These are phyloP conservation scores for Cicer arietinum DNA, from an alignment of 306 rosid species.

Conservation along the genomic window DNA sequence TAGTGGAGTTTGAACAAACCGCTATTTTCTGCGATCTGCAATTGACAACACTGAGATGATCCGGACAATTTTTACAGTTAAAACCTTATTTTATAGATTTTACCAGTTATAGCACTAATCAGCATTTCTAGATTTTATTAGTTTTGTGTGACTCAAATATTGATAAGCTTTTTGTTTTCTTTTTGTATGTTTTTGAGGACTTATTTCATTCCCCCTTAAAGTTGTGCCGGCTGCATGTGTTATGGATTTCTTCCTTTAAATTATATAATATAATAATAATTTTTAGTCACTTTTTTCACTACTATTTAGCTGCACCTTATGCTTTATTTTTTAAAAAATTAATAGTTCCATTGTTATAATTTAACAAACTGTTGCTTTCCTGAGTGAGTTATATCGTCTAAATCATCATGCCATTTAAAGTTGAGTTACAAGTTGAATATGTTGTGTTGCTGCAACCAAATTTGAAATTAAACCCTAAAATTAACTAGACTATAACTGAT, in stretches of 20 bases:
- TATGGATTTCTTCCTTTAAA: neutral
- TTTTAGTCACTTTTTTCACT: conserved; percentile 15
- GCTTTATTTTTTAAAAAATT: neutral
- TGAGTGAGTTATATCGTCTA: conserved; percentile 3
- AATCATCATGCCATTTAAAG: neutral
- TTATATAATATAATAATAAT: too few relatives aligned
- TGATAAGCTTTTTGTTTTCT: neutral
- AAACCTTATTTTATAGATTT: conserved; percentile 28
- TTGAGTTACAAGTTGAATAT: conserved; percentile 6
- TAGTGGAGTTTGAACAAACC: too few relatives aligned
- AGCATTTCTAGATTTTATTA: conserved; percentile 29
- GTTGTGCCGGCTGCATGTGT: neutral
- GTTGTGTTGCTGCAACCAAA: conserved; percentile 13
- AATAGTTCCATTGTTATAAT: conserved; percentile 7
- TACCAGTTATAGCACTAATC: neutral
- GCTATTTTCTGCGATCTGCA: too few relatives aligned
- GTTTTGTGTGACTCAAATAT: conserved; percentile 24
- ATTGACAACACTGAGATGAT: neutral
- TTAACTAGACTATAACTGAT: conserved; percentile 12
- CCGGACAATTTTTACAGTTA: neutral
- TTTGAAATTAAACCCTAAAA: conserved; percentile 4
- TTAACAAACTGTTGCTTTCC: conserved; percentile 17
- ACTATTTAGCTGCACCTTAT: neutral
- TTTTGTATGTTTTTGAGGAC: neutral
- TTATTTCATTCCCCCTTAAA: neutral